phyloP scores from a whole-genome alignment of 2,329 filamentous ascomycete genomes.

The Penicillium sp. region DNA sequence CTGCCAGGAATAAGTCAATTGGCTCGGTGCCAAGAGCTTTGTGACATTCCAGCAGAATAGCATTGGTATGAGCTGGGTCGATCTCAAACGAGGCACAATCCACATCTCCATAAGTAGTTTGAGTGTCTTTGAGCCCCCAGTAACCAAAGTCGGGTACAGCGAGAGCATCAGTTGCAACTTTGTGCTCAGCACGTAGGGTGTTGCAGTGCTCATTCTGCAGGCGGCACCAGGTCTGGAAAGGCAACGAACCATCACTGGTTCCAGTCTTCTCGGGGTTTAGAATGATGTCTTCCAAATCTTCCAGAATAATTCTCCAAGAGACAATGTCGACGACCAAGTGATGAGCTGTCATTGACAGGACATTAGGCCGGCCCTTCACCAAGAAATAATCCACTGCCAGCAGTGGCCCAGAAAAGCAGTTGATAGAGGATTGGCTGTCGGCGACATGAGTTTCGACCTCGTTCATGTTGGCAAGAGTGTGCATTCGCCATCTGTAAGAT shows the following conservation, averaged over 20 bases:
- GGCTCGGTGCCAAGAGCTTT: conserved; percentile 29
- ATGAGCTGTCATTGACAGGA: conserved; percentile 32
- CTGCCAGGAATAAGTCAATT: conserved; percentile 32
- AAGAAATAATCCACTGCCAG: conserved; percentile 39
- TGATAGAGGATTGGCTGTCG: conserved; percentile 28
- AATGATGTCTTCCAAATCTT: conserved; percentile 33
- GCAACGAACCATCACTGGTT: conserved; percentile 22
- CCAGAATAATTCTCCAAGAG: conserved; percentile 35
- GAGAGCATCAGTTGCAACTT: conserved; percentile 14
- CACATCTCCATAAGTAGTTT: conserved; percentile 31
- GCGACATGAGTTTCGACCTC: conserved; percentile 22
- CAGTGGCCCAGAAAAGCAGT: conserved; percentile 32
- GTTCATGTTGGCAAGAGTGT: conserved; percentile 15
- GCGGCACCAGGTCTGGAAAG: conserved; percentile 33
- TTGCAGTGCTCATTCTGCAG: conserved; percentile 25
- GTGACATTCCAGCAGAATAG: conserved; percentile 28
- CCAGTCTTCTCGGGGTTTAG: conserved; percentile 21
- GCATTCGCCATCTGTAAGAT: conserved; percentile 24
- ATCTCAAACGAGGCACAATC: conserved; percentile 30
- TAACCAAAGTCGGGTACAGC: conserved; percentile 28
- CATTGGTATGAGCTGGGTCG: conserved; percentile 20
- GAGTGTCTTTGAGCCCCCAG: conserved; percentile 27
- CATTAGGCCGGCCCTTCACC: conserved; percentile 22
- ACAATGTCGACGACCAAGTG: conserved; percentile 36
- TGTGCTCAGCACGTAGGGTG: conserved; percentile 9